Evolutionary conservation across 73 alveolate genomes (phyloP), one percentile per base, ranked within the genome.

Genomic region (Symbiodinium natans): DNA sequence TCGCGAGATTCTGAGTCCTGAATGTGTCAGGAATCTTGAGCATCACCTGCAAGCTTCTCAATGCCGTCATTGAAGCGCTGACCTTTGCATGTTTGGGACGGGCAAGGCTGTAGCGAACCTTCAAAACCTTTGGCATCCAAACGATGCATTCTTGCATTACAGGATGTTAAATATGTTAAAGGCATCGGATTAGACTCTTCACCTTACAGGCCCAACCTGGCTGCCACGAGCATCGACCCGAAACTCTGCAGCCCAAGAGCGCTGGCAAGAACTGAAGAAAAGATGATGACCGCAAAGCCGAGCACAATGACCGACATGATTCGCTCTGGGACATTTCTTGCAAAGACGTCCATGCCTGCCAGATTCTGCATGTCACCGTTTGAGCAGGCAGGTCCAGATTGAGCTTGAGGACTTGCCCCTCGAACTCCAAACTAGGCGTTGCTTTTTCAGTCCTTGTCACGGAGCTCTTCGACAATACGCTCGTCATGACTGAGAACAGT

Each of bases 211-310:
- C n/a, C n/a, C n/a, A n/a, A n/a, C n/a, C n/a, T n/a, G n/a, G n/a
- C n/a, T n/a, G n/a, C n/a, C n/a, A n/a, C n/a, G n/a, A n/a, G n/a
- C n/a, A n/a, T n/a, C n/a, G n/a, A n/a, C n/a, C n/a, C n/a, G n/a
- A n/a, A n/a, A n/a, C n/a, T n/a, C 59, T 80, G 25, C 40, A 4
- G 33, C 34, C 97, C 27, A 17, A 82, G 74, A 40, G 80, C 97
- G 33, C 89, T 71, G 38, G 97, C 97, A 33, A 90, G 77, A 31
- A 90, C 97, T n/a, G 97, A 90, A 33, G 97, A 90, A 34, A 90
- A 90, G 68, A 90, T 90, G 89, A 90, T 90, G n/a, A 90, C 97
- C 31, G 97, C 97, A 42, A 90, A 90, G 82, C 97, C 97, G 33
- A 90, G 97, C 13, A 90, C 97, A 56, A 90, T 90, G 56, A 90